These are phyloP conservation scores for Chernovozyma aurita DNA, from an alignment of 1,139 yeast species.

Conservation along the genomic window DNA sequence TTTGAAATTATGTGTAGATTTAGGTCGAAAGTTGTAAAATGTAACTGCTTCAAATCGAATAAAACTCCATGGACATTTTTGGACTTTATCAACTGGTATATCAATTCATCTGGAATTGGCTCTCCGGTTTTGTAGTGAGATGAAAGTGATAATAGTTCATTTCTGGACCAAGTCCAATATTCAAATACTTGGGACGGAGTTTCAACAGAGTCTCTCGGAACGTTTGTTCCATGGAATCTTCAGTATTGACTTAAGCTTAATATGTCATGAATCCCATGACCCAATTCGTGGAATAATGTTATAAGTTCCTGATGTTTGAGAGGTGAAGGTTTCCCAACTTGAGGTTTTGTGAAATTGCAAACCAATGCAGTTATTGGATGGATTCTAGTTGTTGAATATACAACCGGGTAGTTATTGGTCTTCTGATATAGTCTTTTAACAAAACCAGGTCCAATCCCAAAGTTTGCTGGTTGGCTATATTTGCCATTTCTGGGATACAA, in stretches of 20 bases:
- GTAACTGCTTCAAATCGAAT: conserved; percentile 67
- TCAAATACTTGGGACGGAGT: conserved; percentile 89
- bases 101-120: conserved; percentile 53
- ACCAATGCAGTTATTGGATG: conserved; percentile 75
- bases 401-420: background rate
- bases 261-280: conserved; percentile 82
- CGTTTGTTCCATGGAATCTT: conserved; percentile 71
- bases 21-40: conserved; percentile 76
- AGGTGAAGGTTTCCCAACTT: conserved; percentile 65
- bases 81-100: conserved; percentile 57
- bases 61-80: conserved; percentile 77
- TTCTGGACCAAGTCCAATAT: conserved; percentile 79
- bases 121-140: conserved; percentile 63
- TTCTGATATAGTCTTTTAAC: conserved; percentile 25
- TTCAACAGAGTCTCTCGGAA: conserved; percentile 82
- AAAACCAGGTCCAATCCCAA: conserved; percentile 64
- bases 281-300: conserved; percentile 85
- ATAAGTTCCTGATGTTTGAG: conserved; percentile 75
- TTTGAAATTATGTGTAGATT: conserved; percentile 52
- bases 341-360: conserved; percentile 80
- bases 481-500: conserved; percentile 83
- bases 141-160: conserved; percentile 55
- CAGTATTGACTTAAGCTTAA: conserved; percentile 62
- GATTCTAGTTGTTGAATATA: conserved; percentile 40
- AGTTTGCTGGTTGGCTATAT: conserved; percentile 84